These are phyloP conservation scores for Chaetomiaceae sp. DNA, from an alignment of 2,329 filamentous ascomycete species.

Conservation along the genomic window DNA sequence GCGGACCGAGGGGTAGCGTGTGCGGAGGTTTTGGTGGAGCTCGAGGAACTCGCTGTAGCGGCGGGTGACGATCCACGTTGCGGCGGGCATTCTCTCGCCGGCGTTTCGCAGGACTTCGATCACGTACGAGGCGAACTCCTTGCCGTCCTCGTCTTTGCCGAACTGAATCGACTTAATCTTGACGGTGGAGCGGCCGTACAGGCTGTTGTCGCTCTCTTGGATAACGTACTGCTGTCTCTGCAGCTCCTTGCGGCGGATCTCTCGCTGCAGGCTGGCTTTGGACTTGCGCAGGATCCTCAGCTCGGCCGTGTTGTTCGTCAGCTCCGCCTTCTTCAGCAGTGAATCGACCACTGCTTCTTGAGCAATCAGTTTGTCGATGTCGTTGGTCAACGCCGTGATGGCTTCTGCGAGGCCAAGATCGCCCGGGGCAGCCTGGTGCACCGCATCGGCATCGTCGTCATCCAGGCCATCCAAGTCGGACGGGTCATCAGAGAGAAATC, in stretches of 20 bases:
- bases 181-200: constrained; percentile 86
- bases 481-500: constrained; percentile 78
- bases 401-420: constrained; percentile 92
- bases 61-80: constrained; percentile 86
- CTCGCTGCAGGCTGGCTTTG: constrained; percentile 84
- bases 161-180: constrained; percentile 91
- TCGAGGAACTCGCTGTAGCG: constrained; percentile 97
- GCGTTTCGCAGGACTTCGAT: constrained; percentile 87
- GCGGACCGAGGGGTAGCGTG: constrained; percentile 80
- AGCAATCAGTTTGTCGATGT: constrained; percentile 81
- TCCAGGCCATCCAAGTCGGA: constrained; percentile 60
- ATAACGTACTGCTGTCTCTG: constrained; percentile 96
- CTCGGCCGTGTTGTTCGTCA: constrained; percentile 95
- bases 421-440: constrained; percentile 90
- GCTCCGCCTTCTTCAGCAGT: constrained; percentile 84
- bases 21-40: constrained; percentile 81
- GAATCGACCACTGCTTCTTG: constrained; percentile 92
- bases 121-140: constrained; percentile 89
- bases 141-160: constrained; percentile 83
- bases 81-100: constrained; percentile 94
- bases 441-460: constrained; percentile 68
- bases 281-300: constrained; percentile 88
- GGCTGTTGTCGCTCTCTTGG: constrained; percentile 94
- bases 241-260: constrained; percentile 89
- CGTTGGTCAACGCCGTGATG: constrained; percentile 78